Base-by-base conservation (phyloP, 495 filamentous ascomycete species). In the Penicillium samsonianum region DNA sequence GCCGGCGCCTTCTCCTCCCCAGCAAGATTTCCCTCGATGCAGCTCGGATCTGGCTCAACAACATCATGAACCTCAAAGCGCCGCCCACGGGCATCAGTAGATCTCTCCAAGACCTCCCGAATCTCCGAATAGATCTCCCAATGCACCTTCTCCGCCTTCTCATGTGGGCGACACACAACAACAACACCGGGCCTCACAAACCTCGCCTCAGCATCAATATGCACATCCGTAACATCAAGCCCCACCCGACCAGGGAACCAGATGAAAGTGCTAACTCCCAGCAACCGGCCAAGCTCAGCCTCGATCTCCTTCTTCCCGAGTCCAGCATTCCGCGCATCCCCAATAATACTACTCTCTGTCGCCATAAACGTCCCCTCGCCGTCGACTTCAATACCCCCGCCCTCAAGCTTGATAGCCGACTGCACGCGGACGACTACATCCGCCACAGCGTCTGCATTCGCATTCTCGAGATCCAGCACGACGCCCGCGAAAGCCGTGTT, bases 331-430 rank as follows among this genome's bases (percentile, higher is more conserved):
- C 72, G 63, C 28, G 67, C 58, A 5, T 57, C 30, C 12, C 65
- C 65, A 11, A 68, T 35, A 51, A 75, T 69, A 35, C 66, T 70
- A 50, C 72, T 75, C 53, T 72, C 72, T 42, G 64, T 67, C 11
- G 69, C 72, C 54, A 75, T 59, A 14, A 75, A 62, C 3, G 70
- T 75, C 2, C 72, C 70, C 22, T 75, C 61, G 1, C 72, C 72
- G 23, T 75, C 72, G 35, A 75, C 57, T 23, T 71, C 69, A 25
- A 75, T 62, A 1, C 67, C 70, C 4, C 72, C 72, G 0, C 72
- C 72, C 42, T 75, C 72, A 2, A 70, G 42, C 7, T 65, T 40
- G 12, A 75, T 46, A 9, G 22, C 19, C 1, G 72, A 65, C 10
- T 56, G 23, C 0, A 73, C 57, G 19, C 60, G 57, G 19, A 45